Evolutionary conservation across 371 early-diverging fungal genomes (phyloP), one percentile per base, ranked within the genome.

Genomic region (Thermomucor indicae-seudaticae): DNA sequence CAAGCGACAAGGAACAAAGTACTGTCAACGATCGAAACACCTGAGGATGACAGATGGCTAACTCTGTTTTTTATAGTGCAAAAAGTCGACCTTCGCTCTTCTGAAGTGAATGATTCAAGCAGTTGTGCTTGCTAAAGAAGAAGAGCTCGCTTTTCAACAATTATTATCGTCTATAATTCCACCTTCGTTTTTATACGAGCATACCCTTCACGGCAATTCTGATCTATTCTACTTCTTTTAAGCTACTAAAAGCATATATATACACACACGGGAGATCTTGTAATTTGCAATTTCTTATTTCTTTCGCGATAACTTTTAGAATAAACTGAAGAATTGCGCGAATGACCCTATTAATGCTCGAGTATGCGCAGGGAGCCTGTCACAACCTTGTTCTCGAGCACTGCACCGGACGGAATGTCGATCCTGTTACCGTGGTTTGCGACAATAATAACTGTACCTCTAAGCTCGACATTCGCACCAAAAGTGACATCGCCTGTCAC

Each of bases 401-500:
- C 83, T n/a, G 96, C 77, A 19, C 98, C 97, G 25, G 96, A 90
- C n/a, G 99, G 98, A 58, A 99, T 96, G 69, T 96, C 92, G 51
- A 99, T 99, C 41, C 91, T 80, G 30, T 83, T 81, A 23, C 96
- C 97, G 43, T 95, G 89, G 68, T 96, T 97, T 25, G 99, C 98
- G 11, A 98, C 95, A 61, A 99, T 96, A 58, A 99, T 99, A 23
- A 99, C 99, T 8, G 98, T 99, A 35, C 99, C 99, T 59, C 89
- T 80, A 24, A 98, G 78, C 17, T 73, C 83, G 30, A 99, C 97
- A 65, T 96, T 91, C 46, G 88, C 78, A 30, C 99, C 99, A 70
- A 99, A 97, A n/a, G 82, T 81, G 29, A 99, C 99, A 79, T 99
- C 96, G 39, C 99, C 99, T 22, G 96, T 92, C 3, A 99, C 98